phyloP scores from a whole-genome alignment of 1,284 basidiomycete genomes.

The Abortiporus biennis region DNA sequence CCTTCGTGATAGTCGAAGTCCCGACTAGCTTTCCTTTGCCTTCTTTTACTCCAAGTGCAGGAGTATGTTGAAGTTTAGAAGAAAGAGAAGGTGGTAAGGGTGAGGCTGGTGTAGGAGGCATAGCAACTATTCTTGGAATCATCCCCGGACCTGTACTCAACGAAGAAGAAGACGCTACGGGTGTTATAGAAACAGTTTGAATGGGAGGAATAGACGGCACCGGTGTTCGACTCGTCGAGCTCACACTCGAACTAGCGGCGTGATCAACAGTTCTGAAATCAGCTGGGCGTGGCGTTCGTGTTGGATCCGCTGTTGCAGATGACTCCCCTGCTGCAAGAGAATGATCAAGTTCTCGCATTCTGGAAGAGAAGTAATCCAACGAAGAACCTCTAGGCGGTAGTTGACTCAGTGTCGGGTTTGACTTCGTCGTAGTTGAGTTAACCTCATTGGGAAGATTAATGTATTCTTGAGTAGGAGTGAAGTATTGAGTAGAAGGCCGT shows the following conservation, averaged over 20 bases:
- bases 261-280: too few relatives aligned
- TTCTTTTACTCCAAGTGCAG: too few relatives aligned
- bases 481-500: conserved; percentile 2
- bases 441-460: not conserved
- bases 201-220: too few relatives aligned
- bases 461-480: conserved; percentile 18
- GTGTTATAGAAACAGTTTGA: not conserved
- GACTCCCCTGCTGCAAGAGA: too few relatives aligned
- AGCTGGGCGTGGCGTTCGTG: not conserved
- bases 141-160: conserved; percentile 10
- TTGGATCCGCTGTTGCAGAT: too few relatives aligned
- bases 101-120: not conserved
- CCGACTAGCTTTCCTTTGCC: too few relatives aligned
- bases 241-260: too few relatives aligned
- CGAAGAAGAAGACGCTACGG: conserved; percentile 1
- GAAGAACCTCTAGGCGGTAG: too few relatives aligned
- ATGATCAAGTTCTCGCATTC: not conserved
- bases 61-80: too few relatives aligned
- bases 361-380: conserved; percentile 4
- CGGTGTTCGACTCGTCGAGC: not conserved
- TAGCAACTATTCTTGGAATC: not conserved
- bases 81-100: not conserved
- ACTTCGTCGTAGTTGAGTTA: conserved; percentile 11
- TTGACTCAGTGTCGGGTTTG: conserved; percentile 9
- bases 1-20: too few relatives aligned